These are phyloP conservation scores for Xylariales sp. DNA, from an alignment of 2,329 filamentous ascomycete species.

Conservation along the genomic window DNA sequence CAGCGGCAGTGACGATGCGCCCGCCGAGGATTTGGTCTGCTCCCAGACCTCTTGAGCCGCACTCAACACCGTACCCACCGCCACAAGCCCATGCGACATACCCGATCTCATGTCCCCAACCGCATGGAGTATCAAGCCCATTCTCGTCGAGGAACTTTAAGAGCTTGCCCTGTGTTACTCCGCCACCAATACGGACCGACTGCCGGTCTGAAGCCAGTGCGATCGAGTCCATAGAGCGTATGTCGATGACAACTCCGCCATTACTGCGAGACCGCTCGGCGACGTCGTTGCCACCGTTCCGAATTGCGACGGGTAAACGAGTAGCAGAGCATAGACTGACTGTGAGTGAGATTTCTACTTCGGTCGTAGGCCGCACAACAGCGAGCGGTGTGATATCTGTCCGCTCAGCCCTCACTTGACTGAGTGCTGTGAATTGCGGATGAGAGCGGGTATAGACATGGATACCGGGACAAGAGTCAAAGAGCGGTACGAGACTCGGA, in stretches of 20 bases:
- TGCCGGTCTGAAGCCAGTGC: not conserved
- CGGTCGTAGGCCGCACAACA: constrained; percentile 1
- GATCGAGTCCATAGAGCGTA: constrained; percentile 8
- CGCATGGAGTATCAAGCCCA: constrained; percentile 7
- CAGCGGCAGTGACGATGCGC: constrained; percentile 7
- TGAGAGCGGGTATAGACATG: not conserved
- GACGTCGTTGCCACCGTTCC: constrained; percentile 8
- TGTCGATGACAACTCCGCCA: constrained; percentile 9
- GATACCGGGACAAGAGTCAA: not conserved
- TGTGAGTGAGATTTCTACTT: not conserved
- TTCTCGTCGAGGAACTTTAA: constrained; percentile 5
- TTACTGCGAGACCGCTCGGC: constrained; percentile 5
- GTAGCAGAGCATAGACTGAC: not conserved
- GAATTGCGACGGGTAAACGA: constrained; percentile 2
- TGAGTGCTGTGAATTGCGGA: not conserved
- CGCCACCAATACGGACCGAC: constrained; percentile 8
- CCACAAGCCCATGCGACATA: constrained; percentile 10
- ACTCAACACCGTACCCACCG: constrained; percentile 10
- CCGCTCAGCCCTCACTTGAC: not conserved
- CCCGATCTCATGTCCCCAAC: constrained; percentile 8
- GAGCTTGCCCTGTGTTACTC: not conserved
- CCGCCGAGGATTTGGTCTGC: constrained; percentile 9
- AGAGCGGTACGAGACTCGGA: not conserved
- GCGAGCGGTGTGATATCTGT: constrained; percentile 4
- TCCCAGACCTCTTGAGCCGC: constrained; percentile 3